Evolutionary conservation across 1,284 basidiomycete genomes (phyloP).

Genomic region (Ganoderma meredithae): DNA sequence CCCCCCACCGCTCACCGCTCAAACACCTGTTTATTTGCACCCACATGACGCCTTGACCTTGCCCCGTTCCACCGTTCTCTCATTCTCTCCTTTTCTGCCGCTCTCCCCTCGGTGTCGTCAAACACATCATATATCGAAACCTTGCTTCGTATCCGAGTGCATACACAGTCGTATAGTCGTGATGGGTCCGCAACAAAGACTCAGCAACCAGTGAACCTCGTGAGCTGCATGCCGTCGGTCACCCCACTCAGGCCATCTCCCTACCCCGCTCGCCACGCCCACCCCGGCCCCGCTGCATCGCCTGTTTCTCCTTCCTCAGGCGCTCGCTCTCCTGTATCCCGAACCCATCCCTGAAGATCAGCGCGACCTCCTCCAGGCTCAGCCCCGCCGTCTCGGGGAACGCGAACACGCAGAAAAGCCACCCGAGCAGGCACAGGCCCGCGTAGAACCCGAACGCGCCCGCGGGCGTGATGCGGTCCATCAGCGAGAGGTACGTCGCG

Average conservation of each 20-base stretch:
- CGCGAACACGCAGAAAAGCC: constrained; percentile 71
- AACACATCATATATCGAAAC: too few relatives aligned
- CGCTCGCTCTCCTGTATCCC: constrained; percentile 62
- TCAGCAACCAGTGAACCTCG: not conserved
- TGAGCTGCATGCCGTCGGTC: not conserved
- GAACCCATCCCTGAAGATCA: constrained; percentile 65
- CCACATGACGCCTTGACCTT: too few relatives aligned
- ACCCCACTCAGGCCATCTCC: constrained; percentile 2
- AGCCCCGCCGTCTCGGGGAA: constrained; percentile 84
- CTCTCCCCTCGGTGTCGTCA: too few relatives aligned
- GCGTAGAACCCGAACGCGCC: constrained; percentile 87
- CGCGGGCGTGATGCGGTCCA: constrained; percentile 77
- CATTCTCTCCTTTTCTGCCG: too few relatives aligned
- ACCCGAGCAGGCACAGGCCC: constrained; percentile 74
- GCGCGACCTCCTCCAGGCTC: constrained; percentile 78
- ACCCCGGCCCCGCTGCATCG: constrained; percentile 31
- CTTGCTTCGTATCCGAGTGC: not conserved
- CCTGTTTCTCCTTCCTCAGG: constrained; percentile 52
- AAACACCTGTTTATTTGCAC: too few relatives aligned
- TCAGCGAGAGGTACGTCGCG: constrained; percentile 82
- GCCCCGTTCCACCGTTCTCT: too few relatives aligned
- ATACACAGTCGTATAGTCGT: not conserved
- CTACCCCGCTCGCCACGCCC: constrained; percentile 10
- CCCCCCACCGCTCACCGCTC: too few relatives aligned
- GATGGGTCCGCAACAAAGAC: not conserved